A percentile compares a stretch with the other conserved stretches of the same genome.
Conservation (phyloP, 192 early-diverging fungal species). For the Gonapodya prolifera region DNA sequence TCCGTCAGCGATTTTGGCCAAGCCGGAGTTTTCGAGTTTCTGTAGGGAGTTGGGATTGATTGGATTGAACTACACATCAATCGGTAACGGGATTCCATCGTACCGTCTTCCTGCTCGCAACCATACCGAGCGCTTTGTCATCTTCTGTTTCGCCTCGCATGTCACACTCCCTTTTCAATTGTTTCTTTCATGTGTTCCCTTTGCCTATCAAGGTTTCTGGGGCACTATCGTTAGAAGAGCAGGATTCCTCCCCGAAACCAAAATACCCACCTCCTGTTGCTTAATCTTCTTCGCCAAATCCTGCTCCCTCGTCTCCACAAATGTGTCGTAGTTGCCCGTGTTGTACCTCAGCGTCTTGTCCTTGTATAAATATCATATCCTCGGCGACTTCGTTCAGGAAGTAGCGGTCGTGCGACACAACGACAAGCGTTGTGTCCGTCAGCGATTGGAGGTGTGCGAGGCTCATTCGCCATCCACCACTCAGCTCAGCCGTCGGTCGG, state of each 20-base stretch:
- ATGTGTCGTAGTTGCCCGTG: constrained; percentile 79
- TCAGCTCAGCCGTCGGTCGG: no score
- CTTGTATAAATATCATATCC: constrained; percentile 64
- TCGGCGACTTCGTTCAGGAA: constrained; percentile 68
- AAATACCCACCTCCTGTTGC: constrained; percentile 6
- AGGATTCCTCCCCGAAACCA: neutral
- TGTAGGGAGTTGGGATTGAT: constrained; percentile 12
- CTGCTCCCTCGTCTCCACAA: constrained; percentile 48
- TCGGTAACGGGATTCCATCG: neutral
- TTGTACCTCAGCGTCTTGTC: constrained; percentile 62
- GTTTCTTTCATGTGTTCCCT: constrained; percentile 57
- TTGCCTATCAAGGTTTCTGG: constrained; percentile 6
- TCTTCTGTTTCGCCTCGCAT: constrained; percentile 63
- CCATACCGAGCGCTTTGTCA: constrained; percentile 62
- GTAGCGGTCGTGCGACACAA: constrained; percentile 82
- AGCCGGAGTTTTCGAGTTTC: constrained; percentile 54
- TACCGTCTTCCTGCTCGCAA: constrained; percentile 68
- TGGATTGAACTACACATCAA: no score
- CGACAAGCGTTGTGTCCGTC: constrained; percentile 54
- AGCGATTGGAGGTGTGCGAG: constrained; percentile 56
- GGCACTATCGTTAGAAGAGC: neutral
- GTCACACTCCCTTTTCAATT: constrained; percentile 61
- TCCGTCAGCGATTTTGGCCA: constrained; percentile 52
- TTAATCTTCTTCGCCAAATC: constrained; percentile 47
- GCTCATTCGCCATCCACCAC: no score